Conservation (phyloP, 345 rosid genomes). For the Pugionium cornutum region DNA sequence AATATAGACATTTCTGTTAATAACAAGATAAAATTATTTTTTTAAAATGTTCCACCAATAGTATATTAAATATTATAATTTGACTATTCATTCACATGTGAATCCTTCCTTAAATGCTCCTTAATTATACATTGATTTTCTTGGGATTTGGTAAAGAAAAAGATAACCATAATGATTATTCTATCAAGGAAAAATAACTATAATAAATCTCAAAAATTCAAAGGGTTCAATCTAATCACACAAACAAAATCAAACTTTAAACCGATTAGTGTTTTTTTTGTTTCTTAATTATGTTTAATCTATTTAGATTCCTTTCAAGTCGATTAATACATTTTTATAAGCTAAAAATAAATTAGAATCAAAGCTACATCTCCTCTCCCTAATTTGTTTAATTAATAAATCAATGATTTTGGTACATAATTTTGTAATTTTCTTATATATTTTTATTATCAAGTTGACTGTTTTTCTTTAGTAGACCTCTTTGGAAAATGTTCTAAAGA, state of each 20-base stretch:
- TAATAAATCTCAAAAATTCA: too few relatives aligned
- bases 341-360: slow-evolving; percentile 1
- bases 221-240: too few relatives aligned
- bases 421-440: background rate
- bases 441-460: background rate
- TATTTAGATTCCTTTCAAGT: background rate
- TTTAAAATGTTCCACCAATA: too few relatives aligned
- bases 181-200: too few relatives aligned
- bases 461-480: background rate
- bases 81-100: slow-evolving; percentile 17
- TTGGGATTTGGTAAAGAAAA: slow-evolving; percentile 29
- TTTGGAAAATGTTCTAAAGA: slow-evolving; percentile 30
- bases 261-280: background rate
- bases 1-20: too few relatives aligned
- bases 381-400: background rate
- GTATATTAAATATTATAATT: background rate
- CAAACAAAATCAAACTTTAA: too few relatives aligned
- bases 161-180: background rate
- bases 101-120: slow-evolving; percentile 30
- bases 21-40: too few relatives aligned
- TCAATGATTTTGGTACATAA: background rate
- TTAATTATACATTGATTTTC: slow-evolving; percentile 7
- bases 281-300: too few relatives aligned
- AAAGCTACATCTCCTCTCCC: slow-evolving; percentile 19
- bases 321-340: background rate